These are phyloP conservation scores for Phytophthora foliorum DNA, from an alignment of 352 stramenopile species.

Conservation along the genomic window DNA sequence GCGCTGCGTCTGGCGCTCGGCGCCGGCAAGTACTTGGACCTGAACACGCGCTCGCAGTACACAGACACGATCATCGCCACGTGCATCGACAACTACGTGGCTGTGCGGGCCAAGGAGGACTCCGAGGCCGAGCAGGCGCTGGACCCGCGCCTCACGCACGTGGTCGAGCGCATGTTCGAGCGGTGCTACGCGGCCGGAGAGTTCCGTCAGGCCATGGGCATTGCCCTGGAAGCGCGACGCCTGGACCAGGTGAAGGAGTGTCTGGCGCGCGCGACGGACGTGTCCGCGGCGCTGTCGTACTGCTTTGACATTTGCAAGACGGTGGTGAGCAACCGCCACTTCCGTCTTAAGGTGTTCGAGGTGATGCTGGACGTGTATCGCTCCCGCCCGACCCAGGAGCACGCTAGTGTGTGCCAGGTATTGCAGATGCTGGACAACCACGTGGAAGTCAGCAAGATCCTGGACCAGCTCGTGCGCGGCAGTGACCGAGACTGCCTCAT, in stretches of 20 bases:
- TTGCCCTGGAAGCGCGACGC: slow-evolving; percentile 96
- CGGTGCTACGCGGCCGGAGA: slow-evolving; percentile 95
- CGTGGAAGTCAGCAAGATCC: slow-evolving; percentile 86
- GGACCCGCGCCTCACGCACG: slow-evolving; percentile 93
- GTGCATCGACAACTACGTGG: slow-evolving; percentile 98
- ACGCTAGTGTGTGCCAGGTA: slow-evolving; percentile 88
- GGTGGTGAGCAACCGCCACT: slow-evolving; percentile 93
- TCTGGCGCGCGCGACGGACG: slow-evolving; percentile 84
- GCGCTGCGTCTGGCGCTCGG: slow-evolving; percentile 95
- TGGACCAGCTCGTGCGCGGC: slow-evolving; percentile 87
- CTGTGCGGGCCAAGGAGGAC: slow-evolving; percentile 84
- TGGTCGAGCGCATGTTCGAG: slow-evolving; percentile 99
- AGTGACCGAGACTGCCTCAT: slow-evolving; percentile 86
- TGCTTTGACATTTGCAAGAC: slow-evolving; percentile 95
- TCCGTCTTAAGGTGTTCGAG: slow-evolving; percentile 95
- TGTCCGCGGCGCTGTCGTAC: slow-evolving; percentile 88
- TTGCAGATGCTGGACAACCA: slow-evolving; percentile 91
- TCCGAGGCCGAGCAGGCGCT: slow-evolving; percentile 77
- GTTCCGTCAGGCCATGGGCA: slow-evolving; percentile 97
- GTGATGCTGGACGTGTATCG: slow-evolving; percentile 92
- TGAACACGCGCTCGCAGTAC: slow-evolving; percentile 95
- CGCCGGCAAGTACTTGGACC: slow-evolving; percentile 96
- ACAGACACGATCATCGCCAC: slow-evolving; percentile 97
- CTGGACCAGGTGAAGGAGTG: slow-evolving; percentile 95
- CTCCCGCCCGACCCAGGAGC: slow-evolving; percentile 64